These are phyloP conservation scores for Rhytidhysteron rufulum DNA, from an alignment of 2,329 filamentous ascomycete species.

Conservation along the genomic window DNA sequence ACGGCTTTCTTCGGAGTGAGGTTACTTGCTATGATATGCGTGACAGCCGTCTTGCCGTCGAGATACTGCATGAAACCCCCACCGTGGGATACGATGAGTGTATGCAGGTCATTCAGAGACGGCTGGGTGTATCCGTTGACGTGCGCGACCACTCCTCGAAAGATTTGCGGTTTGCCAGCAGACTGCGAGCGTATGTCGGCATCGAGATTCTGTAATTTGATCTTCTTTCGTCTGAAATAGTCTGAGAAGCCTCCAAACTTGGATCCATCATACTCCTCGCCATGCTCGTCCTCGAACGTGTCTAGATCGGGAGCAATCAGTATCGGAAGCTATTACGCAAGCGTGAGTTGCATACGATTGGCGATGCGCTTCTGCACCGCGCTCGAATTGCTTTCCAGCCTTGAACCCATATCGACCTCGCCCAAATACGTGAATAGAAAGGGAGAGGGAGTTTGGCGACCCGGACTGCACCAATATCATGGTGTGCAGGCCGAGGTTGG, in stretches of 20 bases:
- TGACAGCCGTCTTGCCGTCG: constrained; percentile 89
- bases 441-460: constrained; percentile 13
- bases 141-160: constrained; percentile 85
- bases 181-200: constrained; percentile 69
- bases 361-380: constrained; percentile 62
- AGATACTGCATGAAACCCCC: constrained; percentile 93
- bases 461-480: constrained; percentile 23
- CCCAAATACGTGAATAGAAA: too few species aligned
- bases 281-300: constrained; percentile 73
- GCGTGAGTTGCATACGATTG: constrained; percentile 41
- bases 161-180: constrained; percentile 73
- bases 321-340: too few species aligned
- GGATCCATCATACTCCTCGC: constrained; percentile 87
- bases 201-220: constrained; percentile 95
- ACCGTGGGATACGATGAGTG: constrained; percentile 85
- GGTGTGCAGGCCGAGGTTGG: constrained; percentile 12
- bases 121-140: constrained; percentile 97
- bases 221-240: constrained; percentile 93
- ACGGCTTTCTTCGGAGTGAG: constrained; percentile 89
- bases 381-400: constrained; percentile 57
- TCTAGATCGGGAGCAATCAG: too few species aligned
- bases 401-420: constrained; percentile 54
- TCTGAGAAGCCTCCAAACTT: constrained; percentile 85
- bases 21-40: constrained; percentile 89
- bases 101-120: constrained; percentile 82